A percentile compares a stretch with the other conserved stretches of the same genome.
Conservation (phyloP, 1,284 basidiomycete genomes). For the Ganoderma resinaceum region DNA sequence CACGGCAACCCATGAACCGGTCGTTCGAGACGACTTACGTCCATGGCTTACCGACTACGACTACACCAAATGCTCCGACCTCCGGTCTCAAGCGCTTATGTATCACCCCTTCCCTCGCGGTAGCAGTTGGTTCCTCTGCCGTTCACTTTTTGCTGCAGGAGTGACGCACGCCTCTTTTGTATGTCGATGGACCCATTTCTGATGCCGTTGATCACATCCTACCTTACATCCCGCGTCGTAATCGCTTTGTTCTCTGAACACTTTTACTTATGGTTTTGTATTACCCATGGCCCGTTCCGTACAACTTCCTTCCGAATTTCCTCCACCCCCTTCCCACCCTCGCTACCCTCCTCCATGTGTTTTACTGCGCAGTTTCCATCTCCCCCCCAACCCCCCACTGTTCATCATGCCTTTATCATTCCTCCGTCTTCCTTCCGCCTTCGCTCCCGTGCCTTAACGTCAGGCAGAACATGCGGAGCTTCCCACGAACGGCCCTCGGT, state of each 20-base stretch:
- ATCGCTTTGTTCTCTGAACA: constrained; percentile 22
- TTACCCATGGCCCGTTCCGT: constrained; percentile 7
- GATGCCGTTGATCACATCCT: constrained; percentile 15
- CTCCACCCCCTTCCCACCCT: constrained; percentile 1
- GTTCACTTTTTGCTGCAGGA: background rate
- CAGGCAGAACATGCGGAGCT: constrained; percentile 1
- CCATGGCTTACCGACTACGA: background rate
- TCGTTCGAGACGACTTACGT: background rate
- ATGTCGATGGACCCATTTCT: constrained; percentile 18
- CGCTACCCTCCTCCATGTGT: background rate
- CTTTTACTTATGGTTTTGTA: constrained; percentile 21
- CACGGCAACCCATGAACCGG: background rate
- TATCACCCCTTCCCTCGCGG: constrained; percentile 4
- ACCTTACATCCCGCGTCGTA: constrained; percentile 17
- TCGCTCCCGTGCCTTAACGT: background rate
- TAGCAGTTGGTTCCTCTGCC: constrained; percentile 8
- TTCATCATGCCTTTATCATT: background rate
- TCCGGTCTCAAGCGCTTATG: constrained; percentile 20
- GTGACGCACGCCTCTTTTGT: constrained; percentile 1
- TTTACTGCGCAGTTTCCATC: background rate
- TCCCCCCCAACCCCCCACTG: background rate
- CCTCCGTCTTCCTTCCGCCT: background rate
- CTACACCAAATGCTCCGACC: constrained; percentile 10
- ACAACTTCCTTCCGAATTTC: constrained; percentile 2
- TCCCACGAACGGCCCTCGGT: constrained; percentile 17